Evolutionary conservation across 352 stramenopile species (phyloP).

Genomic region (Thalassiosira oceanica): DNA sequence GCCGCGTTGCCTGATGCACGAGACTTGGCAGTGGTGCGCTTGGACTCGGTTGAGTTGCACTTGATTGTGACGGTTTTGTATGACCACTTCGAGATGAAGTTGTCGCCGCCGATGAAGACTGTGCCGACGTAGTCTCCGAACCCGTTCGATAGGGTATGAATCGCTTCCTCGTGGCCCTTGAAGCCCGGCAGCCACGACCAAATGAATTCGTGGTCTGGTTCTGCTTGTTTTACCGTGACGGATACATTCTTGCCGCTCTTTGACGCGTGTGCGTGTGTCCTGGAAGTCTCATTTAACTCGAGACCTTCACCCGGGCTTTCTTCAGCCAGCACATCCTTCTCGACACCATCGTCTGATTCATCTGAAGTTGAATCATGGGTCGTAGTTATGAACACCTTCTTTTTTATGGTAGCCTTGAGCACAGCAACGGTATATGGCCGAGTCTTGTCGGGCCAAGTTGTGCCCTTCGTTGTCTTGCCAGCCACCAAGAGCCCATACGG

Average conservation of each 20-base stretch:
- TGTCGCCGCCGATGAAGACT: slow-evolving; percentile 81
- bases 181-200: slow-evolving; percentile 83
- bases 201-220: slow-evolving; percentile 69
- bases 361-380: neutral
- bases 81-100: slow-evolving; percentile 78
- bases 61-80: slow-evolving; percentile 57
- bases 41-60: slow-evolving; percentile 32
- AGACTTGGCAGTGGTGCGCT: slow-evolving; percentile 15
- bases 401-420: slow-evolving; percentile 75
- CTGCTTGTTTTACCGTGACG: slow-evolving; percentile 7
- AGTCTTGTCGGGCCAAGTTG: slow-evolving; percentile 66
- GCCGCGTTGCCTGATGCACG: slow-evolving; percentile 12
- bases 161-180: slow-evolving; percentile 73
- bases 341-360: slow-evolving; percentile 7
- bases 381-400: slow-evolving; percentile 36
- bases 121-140: slow-evolving; percentile 73
- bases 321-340: no score
- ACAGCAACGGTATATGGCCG: slow-evolving; percentile 79
- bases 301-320: slow-evolving; percentile 3
- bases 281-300: neutral
- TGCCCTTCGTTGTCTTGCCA: slow-evolving; percentile 60
- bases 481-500: slow-evolving; percentile 81
- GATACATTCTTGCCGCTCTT: neutral
- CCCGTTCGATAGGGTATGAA: slow-evolving; percentile 76
- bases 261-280: neutral